phyloP scores from a whole-genome alignment of 2,329 filamentous ascomycete genomes.

The Colletotrichum sp. region DNA sequence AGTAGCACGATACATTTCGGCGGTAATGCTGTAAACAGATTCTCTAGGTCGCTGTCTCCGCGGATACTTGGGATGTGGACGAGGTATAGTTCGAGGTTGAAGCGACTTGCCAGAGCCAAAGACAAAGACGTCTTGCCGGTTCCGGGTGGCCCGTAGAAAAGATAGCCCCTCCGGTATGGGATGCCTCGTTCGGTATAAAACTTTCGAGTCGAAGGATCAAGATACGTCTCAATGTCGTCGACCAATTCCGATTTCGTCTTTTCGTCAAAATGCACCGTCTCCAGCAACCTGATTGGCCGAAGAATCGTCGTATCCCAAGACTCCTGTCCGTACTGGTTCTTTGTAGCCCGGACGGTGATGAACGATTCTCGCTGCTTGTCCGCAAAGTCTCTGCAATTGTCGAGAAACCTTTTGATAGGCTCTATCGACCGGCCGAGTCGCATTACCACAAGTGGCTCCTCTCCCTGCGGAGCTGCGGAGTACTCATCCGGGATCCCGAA shows the following conservation, averaged over 20 bases:
- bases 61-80: conserved; percentile 64
- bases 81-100: conserved; percentile 78
- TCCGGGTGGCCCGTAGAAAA: conserved; percentile 75
- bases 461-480: conserved; percentile 34
- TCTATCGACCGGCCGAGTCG: conserved; percentile 38
- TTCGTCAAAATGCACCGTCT: conserved; percentile 42
- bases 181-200: conserved; percentile 79
- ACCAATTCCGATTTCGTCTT: conserved; percentile 67
- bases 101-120: conserved; percentile 71
- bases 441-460: conserved; percentile 43
- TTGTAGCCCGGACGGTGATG: conserved; percentile 38
- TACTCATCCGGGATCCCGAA: conserved; percentile 34
- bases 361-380: conserved; percentile 39
- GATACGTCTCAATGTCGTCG: conserved; percentile 71
- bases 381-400: conserved; percentile 32
- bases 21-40: conserved; percentile 32
- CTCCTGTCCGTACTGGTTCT: conserved; percentile 27
- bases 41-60: conserved; percentile 32
- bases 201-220: conserved; percentile 56
- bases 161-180: conserved; percentile 75
- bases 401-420: conserved; percentile 34
- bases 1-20: conserved; percentile 27
- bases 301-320: conserved; percentile 41
- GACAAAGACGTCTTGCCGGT: conserved; percentile 81
- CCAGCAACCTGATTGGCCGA: conserved; percentile 25